phyloP scores from a whole-genome alignment of 1,284 basidiomycete genomes.

The Rhizoctonia solani region DNA sequence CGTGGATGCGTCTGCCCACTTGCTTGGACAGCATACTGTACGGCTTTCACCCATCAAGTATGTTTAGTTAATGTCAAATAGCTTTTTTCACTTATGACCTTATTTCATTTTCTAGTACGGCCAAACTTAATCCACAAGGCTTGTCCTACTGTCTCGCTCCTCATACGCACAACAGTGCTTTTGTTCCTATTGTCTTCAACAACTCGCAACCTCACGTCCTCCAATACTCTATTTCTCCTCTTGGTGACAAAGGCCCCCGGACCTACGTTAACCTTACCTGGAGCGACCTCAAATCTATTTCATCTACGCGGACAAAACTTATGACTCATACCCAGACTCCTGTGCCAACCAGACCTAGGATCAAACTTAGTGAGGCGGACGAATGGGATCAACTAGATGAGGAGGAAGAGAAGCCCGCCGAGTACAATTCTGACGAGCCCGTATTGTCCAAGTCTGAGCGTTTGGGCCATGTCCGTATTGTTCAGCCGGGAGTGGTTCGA shows the following conservation, averaged over 20 bases:
- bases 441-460: conserved; percentile 70
- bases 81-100: neutral
- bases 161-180: conserved; percentile 55
- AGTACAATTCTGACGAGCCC: conserved; percentile 36
- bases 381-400: conserved; percentile 50
- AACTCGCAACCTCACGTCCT: conserved; percentile 81
- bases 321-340: conserved; percentile 40
- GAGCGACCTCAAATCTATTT: conserved; percentile 56
- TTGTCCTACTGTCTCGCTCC: conserved; percentile 72
- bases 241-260: conserved; percentile 52
- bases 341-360: neutral
- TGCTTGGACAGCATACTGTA: conserved; percentile 88
- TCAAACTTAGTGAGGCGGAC: conserved; percentile 41
- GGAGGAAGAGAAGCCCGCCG: conserved; percentile 61
- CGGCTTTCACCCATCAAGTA: conserved; percentile 80
- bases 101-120: conserved; percentile 57
- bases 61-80: conserved; percentile 25
- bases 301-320: conserved; percentile 47
- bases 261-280: conserved; percentile 56
- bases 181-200: conserved; percentile 85
- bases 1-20: conserved; percentile 53
- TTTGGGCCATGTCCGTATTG: conserved; percentile 70
- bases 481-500: conserved; percentile 70
- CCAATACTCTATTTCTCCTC: conserved; percentile 75
- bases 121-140: conserved; percentile 72